These are phyloP conservation scores for Boletellus ananas DNA, from an alignment of 768 basidiomycete genomes.

Conservation along the genomic window DNA sequence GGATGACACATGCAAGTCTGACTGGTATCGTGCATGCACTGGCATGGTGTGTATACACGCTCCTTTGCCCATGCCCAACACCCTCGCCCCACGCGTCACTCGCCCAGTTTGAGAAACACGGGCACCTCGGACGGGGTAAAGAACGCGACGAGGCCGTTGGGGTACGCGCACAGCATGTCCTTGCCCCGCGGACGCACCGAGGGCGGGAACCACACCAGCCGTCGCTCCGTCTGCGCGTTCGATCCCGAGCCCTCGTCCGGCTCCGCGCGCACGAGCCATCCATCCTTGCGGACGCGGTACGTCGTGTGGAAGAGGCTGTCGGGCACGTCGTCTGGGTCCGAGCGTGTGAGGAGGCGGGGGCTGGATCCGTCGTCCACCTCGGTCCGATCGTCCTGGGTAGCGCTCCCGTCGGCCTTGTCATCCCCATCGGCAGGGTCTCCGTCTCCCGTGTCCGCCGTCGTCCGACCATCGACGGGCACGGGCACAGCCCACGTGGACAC, in stretches of 20 bases:
- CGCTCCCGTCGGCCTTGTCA: not conserved
- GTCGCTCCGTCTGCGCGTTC: no score
- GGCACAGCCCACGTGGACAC: not conserved
- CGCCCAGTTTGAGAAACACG: constrained; percentile 1
- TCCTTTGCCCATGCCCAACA: no score
- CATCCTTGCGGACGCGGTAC: constrained; percentile 17
- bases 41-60: no score
- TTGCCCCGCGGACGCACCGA: not conserved
- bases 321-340: constrained; percentile 6
- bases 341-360: constrained; percentile 6
- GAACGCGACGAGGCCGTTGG: not conserved
- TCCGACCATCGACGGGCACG: no score
- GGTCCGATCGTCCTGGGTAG: not conserved
- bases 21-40: no score
- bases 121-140: not conserved
- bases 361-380: no score
- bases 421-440: not conserved
- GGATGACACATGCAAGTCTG: no score
- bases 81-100: not conserved
- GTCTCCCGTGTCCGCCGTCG: no score
- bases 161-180: not conserved
- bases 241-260: no score
- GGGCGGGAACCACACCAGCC: constrained; percentile 4
- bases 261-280: constrained; percentile 12
- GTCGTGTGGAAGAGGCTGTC: constrained; percentile 7